Evolutionary conservation across 2,329 filamentous ascomycete species (phyloP).

Genomic region (Cladosporium sp.): DNA sequence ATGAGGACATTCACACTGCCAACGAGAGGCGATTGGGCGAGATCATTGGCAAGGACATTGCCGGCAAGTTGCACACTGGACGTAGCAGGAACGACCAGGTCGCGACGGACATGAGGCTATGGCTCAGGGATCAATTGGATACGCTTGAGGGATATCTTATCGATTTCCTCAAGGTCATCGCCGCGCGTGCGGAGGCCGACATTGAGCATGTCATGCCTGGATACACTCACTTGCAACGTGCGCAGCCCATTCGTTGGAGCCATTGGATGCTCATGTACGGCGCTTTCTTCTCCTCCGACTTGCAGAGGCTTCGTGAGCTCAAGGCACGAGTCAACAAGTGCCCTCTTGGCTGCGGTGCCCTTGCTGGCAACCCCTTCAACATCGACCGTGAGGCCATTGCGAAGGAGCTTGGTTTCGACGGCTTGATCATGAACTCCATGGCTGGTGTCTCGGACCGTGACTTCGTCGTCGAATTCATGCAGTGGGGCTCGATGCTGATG

Average conservation of each 20-base stretch:
- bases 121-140: conserved; percentile 74
- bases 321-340: conserved; percentile 70
- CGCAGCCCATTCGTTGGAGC: conserved; percentile 76
- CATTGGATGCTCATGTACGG: conserved; percentile 80
- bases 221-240: conserved; percentile 84
- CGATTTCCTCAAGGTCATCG: conserved; percentile 68
- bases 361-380: conserved; percentile 79
- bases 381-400: conserved; percentile 80
- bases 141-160: conserved; percentile 68
- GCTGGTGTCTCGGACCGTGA: conserved; percentile 74
- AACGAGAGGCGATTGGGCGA: conserved; percentile 64
- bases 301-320: conserved; percentile 73
- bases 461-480: conserved; percentile 78
- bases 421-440: conserved; percentile 75
- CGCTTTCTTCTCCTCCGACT: conserved; percentile 69
- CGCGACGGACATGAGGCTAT: conserved; percentile 85
- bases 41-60: conserved; percentile 80
- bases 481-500: conserved; percentile 78
- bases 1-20: conserved; percentile 58
- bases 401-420: conserved; percentile 76
- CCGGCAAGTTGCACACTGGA: conserved; percentile 85
- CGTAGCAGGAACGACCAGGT: conserved; percentile 90
- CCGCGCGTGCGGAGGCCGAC: conserved; percentile 69
- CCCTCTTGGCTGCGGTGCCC: conserved; percentile 72
- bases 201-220: conserved; percentile 80